Percentiles rank a stretch among this genome's conserved stretches.
Evolutionary conservation across 1,284 basidiomycete species (phyloP).

Genomic region (Apiotrichum veenhuisii): DNA sequence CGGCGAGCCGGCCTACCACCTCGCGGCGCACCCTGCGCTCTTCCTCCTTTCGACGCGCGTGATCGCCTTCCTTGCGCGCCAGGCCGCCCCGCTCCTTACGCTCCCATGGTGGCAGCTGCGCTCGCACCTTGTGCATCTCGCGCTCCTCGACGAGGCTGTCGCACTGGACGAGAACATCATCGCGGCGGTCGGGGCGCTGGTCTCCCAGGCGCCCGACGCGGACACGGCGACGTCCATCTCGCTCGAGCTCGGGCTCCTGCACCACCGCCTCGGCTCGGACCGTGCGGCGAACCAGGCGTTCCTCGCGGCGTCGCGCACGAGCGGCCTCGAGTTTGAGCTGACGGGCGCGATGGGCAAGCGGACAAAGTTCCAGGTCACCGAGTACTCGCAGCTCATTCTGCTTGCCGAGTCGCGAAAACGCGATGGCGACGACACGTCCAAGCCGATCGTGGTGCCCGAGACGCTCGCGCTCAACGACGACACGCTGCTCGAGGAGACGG

Average conservation of each 20-base stretch:
- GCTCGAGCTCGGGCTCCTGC: conserved; percentile 75
- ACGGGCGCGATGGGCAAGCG: conserved; percentile 90
- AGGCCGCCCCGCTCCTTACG: conserved; percentile 52
- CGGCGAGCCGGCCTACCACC: conserved; percentile 96
- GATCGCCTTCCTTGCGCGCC: conserved; percentile 54
- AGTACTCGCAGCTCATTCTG: conserved; percentile 86
- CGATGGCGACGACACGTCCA: conserved; percentile 38
- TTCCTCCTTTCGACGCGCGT: conserved; percentile 73
- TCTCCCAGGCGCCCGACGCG: conserved; percentile 33
- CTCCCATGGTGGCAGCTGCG: conserved; percentile 78
- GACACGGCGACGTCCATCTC: conserved; percentile 68
- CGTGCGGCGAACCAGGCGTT: conserved; percentile 75
- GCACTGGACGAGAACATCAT: conserved; percentile 57
- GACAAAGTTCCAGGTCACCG: conserved; percentile 87
- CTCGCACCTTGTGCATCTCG: conserved; percentile 68
- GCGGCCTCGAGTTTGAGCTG: conserved; percentile 81
- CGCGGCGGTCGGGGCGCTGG: conserved; percentile 55
- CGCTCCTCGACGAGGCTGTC: conserved; percentile 81
- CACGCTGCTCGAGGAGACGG: conserved; percentile 88
- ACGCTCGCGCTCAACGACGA: conserved; percentile 88
- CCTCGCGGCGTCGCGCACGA: conserved; percentile 69
- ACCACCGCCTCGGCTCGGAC: conserved; percentile 68
- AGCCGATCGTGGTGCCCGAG: conserved; percentile 60
- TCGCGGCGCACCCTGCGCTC: conserved; percentile 66
- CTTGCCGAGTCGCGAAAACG: conserved; percentile 73